phyloP scores from a whole-genome alignment of 2,329 filamentous ascomycete species.

The Pleoardoris graminearum region DNA sequence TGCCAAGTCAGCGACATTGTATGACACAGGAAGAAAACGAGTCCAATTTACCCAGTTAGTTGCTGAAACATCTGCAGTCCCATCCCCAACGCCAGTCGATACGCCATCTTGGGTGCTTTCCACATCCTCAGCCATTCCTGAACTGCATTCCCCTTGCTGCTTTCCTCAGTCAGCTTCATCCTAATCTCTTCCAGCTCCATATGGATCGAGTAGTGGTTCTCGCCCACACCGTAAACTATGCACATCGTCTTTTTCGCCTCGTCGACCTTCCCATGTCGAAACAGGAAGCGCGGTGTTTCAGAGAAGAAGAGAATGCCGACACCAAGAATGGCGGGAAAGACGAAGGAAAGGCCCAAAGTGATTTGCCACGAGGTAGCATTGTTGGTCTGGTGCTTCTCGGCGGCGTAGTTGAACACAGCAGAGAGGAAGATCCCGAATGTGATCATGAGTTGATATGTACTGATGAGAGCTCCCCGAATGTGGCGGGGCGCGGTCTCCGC shows the following conservation, averaged over 20 bases:
- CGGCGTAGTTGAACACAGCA: constrained; percentile 61
- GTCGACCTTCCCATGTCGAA: constrained; percentile 56
- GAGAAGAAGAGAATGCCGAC: constrained; percentile 57
- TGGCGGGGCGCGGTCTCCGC: constrained; percentile 65
- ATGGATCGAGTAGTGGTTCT: constrained; percentile 57
- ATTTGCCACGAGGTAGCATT: constrained; percentile 64
- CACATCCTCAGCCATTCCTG: constrained; percentile 60
- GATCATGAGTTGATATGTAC: constrained; percentile 69
- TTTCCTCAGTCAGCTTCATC: constrained; percentile 57
- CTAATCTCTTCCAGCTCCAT: constrained; percentile 59
- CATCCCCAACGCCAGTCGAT: constrained; percentile 65
- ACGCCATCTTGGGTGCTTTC: constrained; percentile 66
- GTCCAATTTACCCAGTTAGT: constrained; percentile 57
- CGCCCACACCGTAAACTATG: constrained; percentile 57
- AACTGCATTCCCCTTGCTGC: constrained; percentile 51
- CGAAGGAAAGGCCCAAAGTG: constrained; percentile 60
- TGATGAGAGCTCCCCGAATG: constrained; percentile 64
- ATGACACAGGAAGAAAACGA: background rate
- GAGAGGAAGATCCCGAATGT: constrained; percentile 65
- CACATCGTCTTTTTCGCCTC: constrained; percentile 55
- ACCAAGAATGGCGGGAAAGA: constrained; percentile 58
- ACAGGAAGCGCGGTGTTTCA: constrained; percentile 61
- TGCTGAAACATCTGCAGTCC: constrained; percentile 67
- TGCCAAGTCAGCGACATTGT: background rate
- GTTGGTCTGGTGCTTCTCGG: constrained; percentile 48